Base-by-base conservation (phyloP, 2,329 filamentous ascomycete species). In the Diaporthe sp. region DNA sequence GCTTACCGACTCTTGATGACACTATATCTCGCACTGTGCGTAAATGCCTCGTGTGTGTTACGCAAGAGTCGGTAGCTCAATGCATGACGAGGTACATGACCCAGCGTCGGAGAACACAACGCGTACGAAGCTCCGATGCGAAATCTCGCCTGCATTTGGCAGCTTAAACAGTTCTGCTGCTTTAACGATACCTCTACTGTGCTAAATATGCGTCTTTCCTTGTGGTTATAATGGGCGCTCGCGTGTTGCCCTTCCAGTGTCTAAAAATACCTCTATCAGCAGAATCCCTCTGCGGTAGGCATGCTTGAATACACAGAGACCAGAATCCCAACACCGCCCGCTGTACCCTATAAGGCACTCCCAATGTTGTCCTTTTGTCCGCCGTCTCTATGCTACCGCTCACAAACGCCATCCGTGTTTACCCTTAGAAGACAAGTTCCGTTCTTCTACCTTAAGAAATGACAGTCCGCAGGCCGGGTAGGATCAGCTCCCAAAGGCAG, bases 401-500 rank as follows among this genome's bases (percentile, higher is more conserved):
- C 12, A 31, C 22, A 42, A 70, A 70, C 65, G 65, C 65, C 65
- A 7, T 55, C 15, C 37, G 25, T 53, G 9, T 42, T 7, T 13
- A 15, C n/a, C 22, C 28, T 15, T 4, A 44, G 15, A 20, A 42
- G n/a, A 25, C 22, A 15, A 42, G 7, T 55, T 55, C 34, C 28
- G 13, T 70, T n/a, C 22, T 4, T 5, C 25, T 20, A 12, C 9
- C 34, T 42, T 12, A 22, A 15, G 20, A 39, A 4, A 68, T 17
- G 20, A 28, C n/a, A 28, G 31, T 2, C 13, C 34, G 34, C n/a
- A n/a, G 4, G 31, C 13, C 49, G 37, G 12, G 3, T 49, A 17
- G 6, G n/a, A 47, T 76, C 78, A 86, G 55, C 83, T 85, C 22
- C 88, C 89, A 82, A 92, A 93, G 13, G 91, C 91, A 10, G 91